phyloP scores from a whole-genome alignment of 1,139 yeast genomes.

The Hanseniaspora uvarum region DNA sequence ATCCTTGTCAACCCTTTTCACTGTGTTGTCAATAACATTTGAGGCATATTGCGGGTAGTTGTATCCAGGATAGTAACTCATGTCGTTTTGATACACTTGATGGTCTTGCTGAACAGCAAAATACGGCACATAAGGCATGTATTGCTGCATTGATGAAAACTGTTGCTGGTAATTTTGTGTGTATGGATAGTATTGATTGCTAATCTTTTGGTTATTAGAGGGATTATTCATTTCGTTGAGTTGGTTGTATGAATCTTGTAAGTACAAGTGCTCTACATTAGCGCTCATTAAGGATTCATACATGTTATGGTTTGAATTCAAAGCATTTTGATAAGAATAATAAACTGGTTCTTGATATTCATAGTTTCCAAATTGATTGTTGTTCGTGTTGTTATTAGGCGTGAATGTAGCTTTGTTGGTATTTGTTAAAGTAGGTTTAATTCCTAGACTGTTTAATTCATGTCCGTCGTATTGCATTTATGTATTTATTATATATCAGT shows the following conservation, averaged over 20 bases:
- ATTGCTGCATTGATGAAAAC: background rate
- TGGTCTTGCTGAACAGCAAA: background rate
- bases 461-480: background rate
- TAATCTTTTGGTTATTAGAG: background rate
- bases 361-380: background rate
- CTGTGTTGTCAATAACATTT: background rate
- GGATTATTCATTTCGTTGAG: background rate
- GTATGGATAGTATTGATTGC: conserved; percentile 5
- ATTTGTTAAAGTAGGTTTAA: background rate
- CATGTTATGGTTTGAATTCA: background rate
- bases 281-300: background rate
- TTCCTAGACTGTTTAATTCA: background rate
- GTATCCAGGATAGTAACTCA: background rate
- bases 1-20: background rate
- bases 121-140: conserved; percentile 4
- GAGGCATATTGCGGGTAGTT: background rate
- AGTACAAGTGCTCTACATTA: background rate
- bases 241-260: background rate
- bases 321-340: background rate
- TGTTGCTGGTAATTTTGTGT: conserved; percentile 1
- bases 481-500: background rate
- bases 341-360: background rate
- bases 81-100: background rate
- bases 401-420: background rate
- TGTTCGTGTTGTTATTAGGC: too few relatives aligned